Base-by-base conservation (phyloP, 1,284 basidiomycete species). In the Marasmius sp. region DNA sequence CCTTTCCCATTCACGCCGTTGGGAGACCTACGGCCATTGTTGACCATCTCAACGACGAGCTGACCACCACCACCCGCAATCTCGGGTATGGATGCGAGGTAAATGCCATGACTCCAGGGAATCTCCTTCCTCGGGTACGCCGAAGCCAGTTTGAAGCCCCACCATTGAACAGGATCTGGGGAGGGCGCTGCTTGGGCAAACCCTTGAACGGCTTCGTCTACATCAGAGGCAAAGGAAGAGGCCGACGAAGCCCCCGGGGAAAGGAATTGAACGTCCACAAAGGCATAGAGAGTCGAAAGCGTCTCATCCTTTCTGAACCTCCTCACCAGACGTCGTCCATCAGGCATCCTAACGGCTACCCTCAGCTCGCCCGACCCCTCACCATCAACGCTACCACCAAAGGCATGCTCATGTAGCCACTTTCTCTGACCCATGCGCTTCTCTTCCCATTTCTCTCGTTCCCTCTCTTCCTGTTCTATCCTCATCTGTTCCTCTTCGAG, bases 101-200 rank as follows among this genome's bases (percentile, higher is more conserved):
- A 74, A 52, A 69, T 68, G n/a, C 68, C 74, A 0, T 74, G 57
- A 27, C 70, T 67, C 84, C 85, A 91, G 7, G 76, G 77, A 55
- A 93, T 81, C 71, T 87, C 85, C 55, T 78, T 76, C 57, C 91
- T 78, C 4, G 93, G 93, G 67, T 91, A 94, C 14, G 89, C 81
- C 4, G 82, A 79, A 22, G 84, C 84, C 43, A 94, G 77, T 61
- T 78, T 81, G 79, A 94, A 94, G 1, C 84, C 85, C 86, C 89
- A 93, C 81, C 87, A 91, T 50, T 78, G 74, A 20, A 79, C 77
- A 12, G 72, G 66, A 27, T 71, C 64, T 11, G 68, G 68, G 37
- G 82, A 78, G 36, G 86, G 70, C 5, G 72, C 79, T 16, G 69
- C 68, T 65, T 85, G 77, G 12, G 78, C 74, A 0, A 66, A 37